Base-by-base conservation (phyloP, 208 protist genomes). In the Leishmania martiniquensis region DNA sequence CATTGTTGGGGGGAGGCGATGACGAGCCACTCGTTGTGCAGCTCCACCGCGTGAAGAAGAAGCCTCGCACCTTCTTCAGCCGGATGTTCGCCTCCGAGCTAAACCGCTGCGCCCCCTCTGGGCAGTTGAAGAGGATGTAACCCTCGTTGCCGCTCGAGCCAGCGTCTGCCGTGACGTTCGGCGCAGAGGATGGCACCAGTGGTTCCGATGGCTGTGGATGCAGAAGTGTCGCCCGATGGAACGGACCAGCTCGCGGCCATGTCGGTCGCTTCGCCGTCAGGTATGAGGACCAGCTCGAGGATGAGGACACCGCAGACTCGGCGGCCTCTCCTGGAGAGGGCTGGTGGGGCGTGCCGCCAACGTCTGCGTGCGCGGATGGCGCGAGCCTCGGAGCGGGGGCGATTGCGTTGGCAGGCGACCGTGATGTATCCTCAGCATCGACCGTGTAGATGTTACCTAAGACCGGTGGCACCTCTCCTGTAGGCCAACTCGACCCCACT, bases 71-170 rank as follows among this genome's bases (percentile, higher is more conserved):
- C 25, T 91, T 90, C n/a, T 84, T 91, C 4, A 97, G 78, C 20
- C 88, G 88, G 44, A 96, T 80, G 83, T 91, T 91, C 15, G 88
- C 91, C 78, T 97, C 91, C 9, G 85, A 88, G 75, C 87, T 94
- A 70, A 95, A 95, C 5, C 93, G 90, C 85, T 97, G 93, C 5
- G 89, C 85, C 0, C 93, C 93, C 57, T 97, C 91, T 0, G 93
- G 93, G 57, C 93, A 97, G 83, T 97, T 97, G 70, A 97, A 97
- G 69, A 97, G 87, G 25, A 97, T 66, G 73, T 94, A 90, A 29
- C 92, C 89, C 52, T 91, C 88, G 13, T 69, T 83, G 15, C 81
- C 75, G 12, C 69, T 84, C 1, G 72, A 77, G 37, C 82, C 79
- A 2, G 74, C 63, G 67, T 83, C 79, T 29, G 73, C 66, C 57